Evolutionary conservation across 176 grass and related monocot species (phyloP).

Genomic region (Eleusine indica): DNA sequence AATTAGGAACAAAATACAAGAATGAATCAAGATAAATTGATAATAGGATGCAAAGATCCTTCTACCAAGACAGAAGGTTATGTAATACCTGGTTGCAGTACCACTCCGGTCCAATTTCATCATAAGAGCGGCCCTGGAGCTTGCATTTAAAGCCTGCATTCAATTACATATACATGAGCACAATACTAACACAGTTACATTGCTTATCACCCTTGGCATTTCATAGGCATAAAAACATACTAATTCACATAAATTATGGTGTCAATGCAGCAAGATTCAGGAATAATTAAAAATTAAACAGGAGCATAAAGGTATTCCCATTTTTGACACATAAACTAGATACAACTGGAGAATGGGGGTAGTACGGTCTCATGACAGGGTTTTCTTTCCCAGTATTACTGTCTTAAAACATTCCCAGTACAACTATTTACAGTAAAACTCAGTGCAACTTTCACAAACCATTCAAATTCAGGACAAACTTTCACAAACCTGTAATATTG

Average conservation of each 20-base stretch:
- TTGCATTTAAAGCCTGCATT: conserved; percentile 87
- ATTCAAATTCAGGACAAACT: neutral
- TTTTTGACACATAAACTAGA: neutral
- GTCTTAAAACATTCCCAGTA: neutral
- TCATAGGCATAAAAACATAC: too few species aligned
- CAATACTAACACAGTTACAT: neutral
- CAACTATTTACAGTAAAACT: neutral
- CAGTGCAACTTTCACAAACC: neutral
- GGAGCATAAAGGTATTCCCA: neutral
- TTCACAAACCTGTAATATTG: neutral
- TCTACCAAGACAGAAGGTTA: neutral
- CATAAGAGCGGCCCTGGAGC: conserved; percentile 91
- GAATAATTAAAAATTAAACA: neutral
- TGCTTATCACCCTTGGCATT: too few species aligned
- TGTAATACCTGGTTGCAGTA: conserved; percentile 61
- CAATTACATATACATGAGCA: neutral
- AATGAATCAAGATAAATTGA: conserved; percentile 12
- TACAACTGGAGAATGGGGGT: neutral
- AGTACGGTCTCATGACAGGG: neutral
- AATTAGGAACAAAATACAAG: neutral
- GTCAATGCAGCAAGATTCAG: neutral
- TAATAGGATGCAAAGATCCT: neutral
- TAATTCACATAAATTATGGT: neutral
- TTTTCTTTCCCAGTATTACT: neutral
- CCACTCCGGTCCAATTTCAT: conserved; percentile 90